Evolutionary conservation across 768 basidiomycete species (phyloP).

Genomic region (Hysterangium stoloniferum): DNA sequence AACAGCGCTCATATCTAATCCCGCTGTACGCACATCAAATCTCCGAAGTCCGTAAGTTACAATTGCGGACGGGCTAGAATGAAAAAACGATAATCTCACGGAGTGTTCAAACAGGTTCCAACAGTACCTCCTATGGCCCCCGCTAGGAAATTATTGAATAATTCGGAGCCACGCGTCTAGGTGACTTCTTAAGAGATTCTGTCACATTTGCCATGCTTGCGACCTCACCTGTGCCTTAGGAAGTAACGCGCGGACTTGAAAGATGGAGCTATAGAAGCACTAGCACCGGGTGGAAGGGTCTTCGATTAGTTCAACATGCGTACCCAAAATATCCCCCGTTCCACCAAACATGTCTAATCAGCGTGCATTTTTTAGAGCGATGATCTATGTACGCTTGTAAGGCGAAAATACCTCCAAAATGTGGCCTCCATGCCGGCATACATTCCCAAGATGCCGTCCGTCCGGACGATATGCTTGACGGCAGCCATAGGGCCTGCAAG

Average conservation of each 20-base stretch:
- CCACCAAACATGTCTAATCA: slow-evolving; percentile 71
- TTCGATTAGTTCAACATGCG: slow-evolving; percentile 1
- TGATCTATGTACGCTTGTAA: not conserved
- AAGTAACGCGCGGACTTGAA: slow-evolving; percentile 69
- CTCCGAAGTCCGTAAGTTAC: slow-evolving; percentile 1
- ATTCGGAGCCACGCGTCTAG: slow-evolving; percentile 56
- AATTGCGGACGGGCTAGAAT: not conserved
- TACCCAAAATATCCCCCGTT: slow-evolving; percentile 93
- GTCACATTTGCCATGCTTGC: not conserved
- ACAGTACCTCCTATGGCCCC: slow-evolving; percentile 85
- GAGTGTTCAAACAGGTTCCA: slow-evolving; percentile 89
- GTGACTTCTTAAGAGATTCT: not conserved
- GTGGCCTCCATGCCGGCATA: slow-evolving; percentile 97
- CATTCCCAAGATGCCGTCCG: slow-evolving; percentile 76
- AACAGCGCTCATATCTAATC: not conserved
- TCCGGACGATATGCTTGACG: slow-evolving; percentile 66
- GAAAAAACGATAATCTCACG: slow-evolving; percentile 38
- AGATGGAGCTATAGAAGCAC: slow-evolving; percentile 50
- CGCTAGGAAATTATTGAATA: slow-evolving; percentile 89
- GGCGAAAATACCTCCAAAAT: slow-evolving; percentile 74
- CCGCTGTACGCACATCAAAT: slow-evolving; percentile 11
- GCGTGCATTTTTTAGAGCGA: not conserved
- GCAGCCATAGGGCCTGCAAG: slow-evolving; percentile 92
- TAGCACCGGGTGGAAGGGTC: no score
- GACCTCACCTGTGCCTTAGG: slow-evolving; percentile 77